Conservation (phyloP, 352 stramenopile genomes). For the Globisporangium paroecandrum region DNA sequence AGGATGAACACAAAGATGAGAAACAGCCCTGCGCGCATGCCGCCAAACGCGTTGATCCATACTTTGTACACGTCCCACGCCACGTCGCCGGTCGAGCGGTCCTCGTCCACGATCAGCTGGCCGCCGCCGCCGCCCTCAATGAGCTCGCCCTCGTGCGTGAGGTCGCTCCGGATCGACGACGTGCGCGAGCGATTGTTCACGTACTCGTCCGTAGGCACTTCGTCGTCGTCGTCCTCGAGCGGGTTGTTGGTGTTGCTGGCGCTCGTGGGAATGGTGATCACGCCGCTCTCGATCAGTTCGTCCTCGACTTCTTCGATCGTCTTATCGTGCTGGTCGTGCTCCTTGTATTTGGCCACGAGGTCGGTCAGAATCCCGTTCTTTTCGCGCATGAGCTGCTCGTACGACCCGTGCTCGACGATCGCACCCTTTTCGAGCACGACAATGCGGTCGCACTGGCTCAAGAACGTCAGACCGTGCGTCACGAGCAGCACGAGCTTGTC, state of each 20-base stretch:
- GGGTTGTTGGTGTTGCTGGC: too few relatives aligned
- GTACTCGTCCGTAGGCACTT: constrained; percentile 29
- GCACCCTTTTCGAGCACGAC: constrained; percentile 63
- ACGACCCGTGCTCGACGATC: constrained; percentile 78
- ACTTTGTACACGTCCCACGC: constrained; percentile 56
- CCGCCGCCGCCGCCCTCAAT: too few relatives aligned
- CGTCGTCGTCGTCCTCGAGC: constrained; percentile 22
- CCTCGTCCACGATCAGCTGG: constrained; percentile 64
- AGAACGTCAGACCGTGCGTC: constrained; percentile 86
- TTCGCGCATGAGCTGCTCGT: constrained; percentile 61
- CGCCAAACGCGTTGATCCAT: constrained; percentile 68
- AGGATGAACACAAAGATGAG: constrained; percentile 44
- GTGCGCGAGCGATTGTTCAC: constrained; percentile 47
- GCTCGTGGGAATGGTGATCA: too few relatives aligned
- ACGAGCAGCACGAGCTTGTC: constrained; percentile 93
- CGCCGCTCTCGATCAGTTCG: constrained; percentile 23
- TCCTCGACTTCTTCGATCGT: constrained; percentile 42
- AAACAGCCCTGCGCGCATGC: constrained; percentile 36
- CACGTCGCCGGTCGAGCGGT: constrained; percentile 58
- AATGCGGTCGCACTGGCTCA: constrained; percentile 49
- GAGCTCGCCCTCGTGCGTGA: constrained; percentile 38
- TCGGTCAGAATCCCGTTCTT: constrained; percentile 63
- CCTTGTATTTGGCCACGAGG: constrained; percentile 54
- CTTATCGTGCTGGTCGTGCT: constrained; percentile 40
- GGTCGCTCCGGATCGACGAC: constrained; percentile 51